Conservation (phyloP, 352 stramenopile species). For the Phytophthora syringae region DNA sequence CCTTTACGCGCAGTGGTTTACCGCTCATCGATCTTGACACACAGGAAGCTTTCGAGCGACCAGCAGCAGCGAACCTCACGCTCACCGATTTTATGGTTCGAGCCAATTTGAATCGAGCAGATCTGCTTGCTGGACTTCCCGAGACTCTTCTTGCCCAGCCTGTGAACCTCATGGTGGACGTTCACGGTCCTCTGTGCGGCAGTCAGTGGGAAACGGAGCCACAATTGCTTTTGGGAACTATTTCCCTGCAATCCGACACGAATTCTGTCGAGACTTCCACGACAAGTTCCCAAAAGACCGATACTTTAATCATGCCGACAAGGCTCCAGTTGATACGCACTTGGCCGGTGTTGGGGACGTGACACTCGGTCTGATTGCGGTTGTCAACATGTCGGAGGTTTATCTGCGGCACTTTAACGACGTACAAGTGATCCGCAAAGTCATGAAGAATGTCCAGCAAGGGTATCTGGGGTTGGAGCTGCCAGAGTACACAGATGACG, state of each 20-base stretch:
- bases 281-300: constrained; percentile 24
- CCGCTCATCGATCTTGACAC: constrained; percentile 21
- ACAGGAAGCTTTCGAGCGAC: constrained; percentile 10
- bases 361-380: constrained; percentile 30
- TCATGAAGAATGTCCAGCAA: constrained; percentile 49
- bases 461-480: constrained; percentile 31
- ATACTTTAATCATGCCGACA: constrained; percentile 23
- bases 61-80: constrained; percentile 3
- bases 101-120: constrained; percentile 19
- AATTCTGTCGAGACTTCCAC: constrained; percentile 36
- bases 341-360: constrained; percentile 30
- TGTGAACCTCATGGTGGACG: constrained; percentile 47
- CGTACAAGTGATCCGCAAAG: constrained; percentile 34
- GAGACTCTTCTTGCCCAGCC: constrained; percentile 5
- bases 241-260: constrained; percentile 29
- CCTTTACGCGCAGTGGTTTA: constrained; percentile 14
- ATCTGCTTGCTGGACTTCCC: constrained; percentile 12
- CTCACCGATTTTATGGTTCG: constrained; percentile 28
- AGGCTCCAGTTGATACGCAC: constrained; percentile 21
- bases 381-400: constrained; percentile 38
- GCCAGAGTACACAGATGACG: constrained; percentile 32
- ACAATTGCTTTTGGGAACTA: constrained; percentile 33
- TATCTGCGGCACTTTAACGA: constrained; percentile 45
- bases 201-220: constrained; percentile 21
- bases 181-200: constrained; percentile 35